A percentile compares a stretch with the other conserved stretches of the same genome.
phyloP scores from a whole-genome alignment of 495 filamentous ascomycete species.

The Penicillium nucicola region DNA sequence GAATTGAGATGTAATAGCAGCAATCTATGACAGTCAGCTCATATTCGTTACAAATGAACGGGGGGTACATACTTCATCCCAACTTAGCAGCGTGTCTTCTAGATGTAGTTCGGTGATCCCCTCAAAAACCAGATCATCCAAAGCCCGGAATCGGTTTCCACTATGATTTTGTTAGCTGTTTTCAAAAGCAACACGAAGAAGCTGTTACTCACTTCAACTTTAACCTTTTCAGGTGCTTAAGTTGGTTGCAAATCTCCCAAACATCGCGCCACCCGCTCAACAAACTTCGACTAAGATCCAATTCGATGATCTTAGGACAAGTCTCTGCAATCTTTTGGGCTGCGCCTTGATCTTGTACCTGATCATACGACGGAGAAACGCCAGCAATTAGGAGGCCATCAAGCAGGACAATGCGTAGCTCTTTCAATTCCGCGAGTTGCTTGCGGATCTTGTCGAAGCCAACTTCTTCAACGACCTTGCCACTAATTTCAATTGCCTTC shows the following conservation, averaged over 20 bases:
- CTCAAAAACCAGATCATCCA: conserved; percentile 46
- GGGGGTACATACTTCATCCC: conserved; percentile 58
- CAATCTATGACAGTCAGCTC: conserved; percentile 32
- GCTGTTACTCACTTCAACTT: conserved; percentile 61
- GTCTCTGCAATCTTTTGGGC: conserved; percentile 30
- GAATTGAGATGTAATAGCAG: conserved; percentile 47
- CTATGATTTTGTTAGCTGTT: conserved; percentile 41
- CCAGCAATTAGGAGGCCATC: conserved; percentile 65
- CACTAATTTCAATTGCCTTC: conserved; percentile 65
- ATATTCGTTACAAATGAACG: not conserved
- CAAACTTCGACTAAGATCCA: conserved; percentile 85
- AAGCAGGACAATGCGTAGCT: conserved; percentile 76
- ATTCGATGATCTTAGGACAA: conserved; percentile 65
- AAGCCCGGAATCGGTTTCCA: conserved; percentile 68
- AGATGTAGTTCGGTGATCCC: conserved; percentile 67
- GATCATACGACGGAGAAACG: conserved; percentile 29
- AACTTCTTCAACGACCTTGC: conserved; percentile 89
- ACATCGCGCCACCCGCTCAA: conserved; percentile 65
- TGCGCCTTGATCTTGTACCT: conserved; percentile 30
- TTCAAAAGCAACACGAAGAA: not conserved
- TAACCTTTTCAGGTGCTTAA: conserved; percentile 60
- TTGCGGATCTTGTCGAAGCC: conserved; percentile 91
- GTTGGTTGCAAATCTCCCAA: conserved; percentile 61
- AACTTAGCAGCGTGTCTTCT: conserved; percentile 67
- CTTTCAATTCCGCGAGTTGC: conserved; percentile 71